Percentiles rank a stretch among this genome's conserved stretches.
Conservation (phyloP, 2,329 filamentous ascomycete species). For the Phialophora macrospora region DNA sequence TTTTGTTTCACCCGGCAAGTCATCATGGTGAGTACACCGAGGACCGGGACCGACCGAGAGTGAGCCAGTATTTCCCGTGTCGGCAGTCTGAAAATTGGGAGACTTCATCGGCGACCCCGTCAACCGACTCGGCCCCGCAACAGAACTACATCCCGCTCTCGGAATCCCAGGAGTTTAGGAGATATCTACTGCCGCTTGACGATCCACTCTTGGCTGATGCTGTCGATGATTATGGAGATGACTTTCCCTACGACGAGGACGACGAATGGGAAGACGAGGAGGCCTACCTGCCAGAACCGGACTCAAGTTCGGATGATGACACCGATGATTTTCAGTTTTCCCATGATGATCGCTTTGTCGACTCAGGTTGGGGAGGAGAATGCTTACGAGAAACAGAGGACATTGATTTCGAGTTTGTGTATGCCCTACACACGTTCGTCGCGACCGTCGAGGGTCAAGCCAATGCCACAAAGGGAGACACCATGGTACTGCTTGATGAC, state of each 20-base stretch:
- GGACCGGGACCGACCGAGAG: not conserved
- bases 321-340: constrained; percentile 62
- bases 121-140: not conserved
- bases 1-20: constrained; percentile 37
- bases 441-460: constrained; percentile 98
- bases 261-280: constrained; percentile 41
- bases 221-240: constrained; percentile 24
- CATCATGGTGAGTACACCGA: constrained; percentile 58
- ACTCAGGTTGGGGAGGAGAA: constrained; percentile 74
- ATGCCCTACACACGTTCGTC: constrained; percentile 95
- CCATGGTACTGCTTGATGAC: constrained; percentile 96
- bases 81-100: not conserved
- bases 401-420: constrained; percentile 99
- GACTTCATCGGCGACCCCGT: constrained; percentile 2
- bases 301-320: constrained; percentile 63
- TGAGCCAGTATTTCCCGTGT: constrained; percentile 21
- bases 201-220: constrained; percentile 48
- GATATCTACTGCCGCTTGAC: constrained; percentile 50
- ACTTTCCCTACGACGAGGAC: constrained; percentile 28
- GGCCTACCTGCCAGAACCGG: constrained; percentile 49
- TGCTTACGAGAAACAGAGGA: constrained; percentile 96
- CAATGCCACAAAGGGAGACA: constrained; percentile 97
- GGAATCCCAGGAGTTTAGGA: constrained; percentile 40
- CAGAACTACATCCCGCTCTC: constrained; percentile 24
- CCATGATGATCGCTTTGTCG: constrained; percentile 67